Evolutionary conservation across 345 rosid genomes (phyloP).

Genomic region (Eucalyptus pauciflora): DNA sequence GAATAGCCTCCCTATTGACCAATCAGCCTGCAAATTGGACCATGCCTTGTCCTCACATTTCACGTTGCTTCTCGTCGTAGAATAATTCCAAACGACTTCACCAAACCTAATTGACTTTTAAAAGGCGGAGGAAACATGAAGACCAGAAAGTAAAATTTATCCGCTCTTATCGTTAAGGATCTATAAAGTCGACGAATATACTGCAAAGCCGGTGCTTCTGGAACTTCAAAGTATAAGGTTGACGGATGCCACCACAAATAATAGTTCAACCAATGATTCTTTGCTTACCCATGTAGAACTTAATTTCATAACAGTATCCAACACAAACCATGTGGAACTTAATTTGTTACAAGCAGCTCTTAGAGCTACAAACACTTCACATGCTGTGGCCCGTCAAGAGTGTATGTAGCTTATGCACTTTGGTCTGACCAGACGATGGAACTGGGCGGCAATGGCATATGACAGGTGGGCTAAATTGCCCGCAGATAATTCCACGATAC

Average conservation of each 20-base stretch:
- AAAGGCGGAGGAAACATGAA: background rate
- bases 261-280: background rate
- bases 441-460: background rate
- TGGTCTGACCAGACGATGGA: background rate
- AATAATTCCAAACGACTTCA: background rate
- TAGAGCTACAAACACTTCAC: background rate
- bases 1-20: background rate
- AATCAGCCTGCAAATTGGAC: background rate
- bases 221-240: background rate
- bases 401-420: background rate
- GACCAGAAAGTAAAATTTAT: background rate
- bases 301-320: background rate
- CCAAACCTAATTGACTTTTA: background rate
- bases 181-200: background rate
- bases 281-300: background rate
- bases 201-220: background rate
- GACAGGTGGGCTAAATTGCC: background rate
- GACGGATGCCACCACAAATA: background rate
- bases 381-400: background rate
- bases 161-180: background rate
- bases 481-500: background rate
- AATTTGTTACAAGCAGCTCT: background rate
- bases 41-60: background rate
- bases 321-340: background rate
- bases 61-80: background rate